Percentiles rank a stretch among this genome's conserved stretches.
phyloP scores from a whole-genome alignment of 2,329 filamentous ascomycete species.

The Basipetospora chlamydospora region DNA sequence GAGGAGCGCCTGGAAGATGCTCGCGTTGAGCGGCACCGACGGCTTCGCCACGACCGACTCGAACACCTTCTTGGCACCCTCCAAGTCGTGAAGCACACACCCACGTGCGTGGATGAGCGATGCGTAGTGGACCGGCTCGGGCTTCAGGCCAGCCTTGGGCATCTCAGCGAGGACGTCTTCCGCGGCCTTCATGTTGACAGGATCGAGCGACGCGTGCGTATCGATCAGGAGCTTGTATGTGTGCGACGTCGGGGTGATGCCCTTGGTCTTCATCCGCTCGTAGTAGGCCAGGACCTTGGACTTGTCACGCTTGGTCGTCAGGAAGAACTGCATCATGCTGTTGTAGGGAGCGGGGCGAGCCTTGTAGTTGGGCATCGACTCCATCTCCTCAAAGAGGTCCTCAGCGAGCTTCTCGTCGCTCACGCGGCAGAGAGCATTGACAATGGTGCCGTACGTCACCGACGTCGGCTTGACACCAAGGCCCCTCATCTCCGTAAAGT shows the following conservation, averaged over 20 bases:
- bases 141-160: constrained; percentile 54
- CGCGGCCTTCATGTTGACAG: constrained; percentile 74
- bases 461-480: constrained; percentile 89
- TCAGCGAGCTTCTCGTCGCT: constrained; percentile 97
- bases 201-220: constrained; percentile 85
- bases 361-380: constrained; percentile 97
- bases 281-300: constrained; percentile 89
- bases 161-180: constrained; percentile 73
- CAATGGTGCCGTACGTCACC: constrained; percentile 94
- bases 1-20: constrained; percentile 90
- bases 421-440: constrained; percentile 93
- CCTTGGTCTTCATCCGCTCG: constrained; percentile 77
- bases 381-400: constrained; percentile 98
- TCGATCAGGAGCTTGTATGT: constrained; percentile 97
- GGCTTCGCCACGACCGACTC: constrained; percentile 59
- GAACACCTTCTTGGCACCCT: constrained; percentile 68
- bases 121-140: constrained; percentile 90
- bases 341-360: constrained; percentile 94
- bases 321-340: constrained; percentile 98
- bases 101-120: constrained; percentile 92
- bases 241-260: constrained; percentile 83
- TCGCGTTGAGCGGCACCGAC: constrained; percentile 59
- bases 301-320: constrained; percentile 93
- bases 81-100: constrained; percentile 84
- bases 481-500: constrained; percentile 94